These are phyloP conservation scores for Lepiota subincarnata DNA, from an alignment of 768 basidiomycete genomes.

Conservation along the genomic window DNA sequence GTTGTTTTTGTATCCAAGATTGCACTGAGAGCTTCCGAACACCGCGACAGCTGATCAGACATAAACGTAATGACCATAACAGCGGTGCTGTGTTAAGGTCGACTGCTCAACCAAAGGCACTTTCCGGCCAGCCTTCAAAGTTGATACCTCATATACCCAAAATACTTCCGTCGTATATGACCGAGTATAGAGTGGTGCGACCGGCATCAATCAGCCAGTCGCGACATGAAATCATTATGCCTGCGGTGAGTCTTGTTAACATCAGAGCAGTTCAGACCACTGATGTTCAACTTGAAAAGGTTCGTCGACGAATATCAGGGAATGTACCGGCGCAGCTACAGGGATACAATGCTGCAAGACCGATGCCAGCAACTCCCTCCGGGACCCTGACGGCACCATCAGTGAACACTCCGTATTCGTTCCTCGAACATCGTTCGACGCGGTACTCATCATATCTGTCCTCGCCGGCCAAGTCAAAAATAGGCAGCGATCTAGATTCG, in stretches of 20 bases:
- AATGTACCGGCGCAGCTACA: constrained; percentile 26
- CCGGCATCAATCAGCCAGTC: constrained; percentile 45
- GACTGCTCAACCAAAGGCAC: constrained; percentile 38
- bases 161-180: constrained; percentile 46
- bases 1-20: constrained; percentile 28
- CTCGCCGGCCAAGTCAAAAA: constrained; percentile 30
- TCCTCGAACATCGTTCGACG: constrained; percentile 23
- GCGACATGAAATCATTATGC: constrained; percentile 46
- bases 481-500: constrained; percentile 46
- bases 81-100: constrained; percentile 25
- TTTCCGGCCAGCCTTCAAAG: background rate
- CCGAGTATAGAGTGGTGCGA: constrained; percentile 39
- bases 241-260: constrained; percentile 42
- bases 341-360: constrained; percentile 41
- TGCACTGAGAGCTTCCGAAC: constrained; percentile 48
- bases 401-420: constrained; percentile 4
- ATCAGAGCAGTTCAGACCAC: background rate
- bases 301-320: constrained; percentile 26
- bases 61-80: constrained; percentile 24
- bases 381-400: background rate
- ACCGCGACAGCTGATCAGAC: constrained; percentile 44
- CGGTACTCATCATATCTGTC: constrained; percentile 37
- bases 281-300: constrained; percentile 24
- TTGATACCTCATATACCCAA: background rate
- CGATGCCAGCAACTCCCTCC: constrained; percentile 21